Evolutionary conservation across 139 green algal species (phyloP).

Genomic region (Chlorella ohadii): DNA sequence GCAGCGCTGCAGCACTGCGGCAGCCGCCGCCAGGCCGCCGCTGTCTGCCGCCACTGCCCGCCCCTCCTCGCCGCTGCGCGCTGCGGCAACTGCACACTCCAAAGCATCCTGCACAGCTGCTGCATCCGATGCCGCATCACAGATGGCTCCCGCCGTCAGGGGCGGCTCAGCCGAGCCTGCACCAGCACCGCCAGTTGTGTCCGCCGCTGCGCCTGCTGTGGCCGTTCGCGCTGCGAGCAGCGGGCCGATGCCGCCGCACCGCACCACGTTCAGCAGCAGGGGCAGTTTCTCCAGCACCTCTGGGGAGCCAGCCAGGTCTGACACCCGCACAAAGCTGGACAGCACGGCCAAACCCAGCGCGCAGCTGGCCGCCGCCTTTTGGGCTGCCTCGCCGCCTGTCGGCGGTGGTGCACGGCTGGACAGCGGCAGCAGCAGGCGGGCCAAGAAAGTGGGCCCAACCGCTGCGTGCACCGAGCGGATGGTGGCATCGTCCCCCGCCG

Average conservation of each 20-base stretch:
- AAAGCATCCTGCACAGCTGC: conserved; percentile 58
- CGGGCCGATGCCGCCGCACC: conserved; percentile 39
- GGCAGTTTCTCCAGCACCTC: conserved; percentile 54
- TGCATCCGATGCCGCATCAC: not conserved
- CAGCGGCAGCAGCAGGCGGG: conserved; percentile 74
- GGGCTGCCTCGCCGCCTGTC: not conserved
- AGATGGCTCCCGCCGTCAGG: not conserved
- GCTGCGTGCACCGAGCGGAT: conserved; percentile 55
- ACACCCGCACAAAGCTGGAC: conserved; percentile 50
- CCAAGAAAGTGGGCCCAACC: conserved; percentile 66
- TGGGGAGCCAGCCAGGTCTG: conserved; percentile 46
- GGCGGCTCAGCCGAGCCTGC: not conserved
- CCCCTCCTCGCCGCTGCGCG: conserved; percentile 8
- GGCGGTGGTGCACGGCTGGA: not conserved
- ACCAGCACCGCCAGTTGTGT: too few species aligned
- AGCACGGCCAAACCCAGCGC: conserved; percentile 62
- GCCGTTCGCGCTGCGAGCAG: conserved; percentile 7
- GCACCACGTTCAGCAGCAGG: conserved; percentile 57
- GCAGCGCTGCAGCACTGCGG: conserved; percentile 10
- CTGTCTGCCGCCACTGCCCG: conserved; percentile 21
- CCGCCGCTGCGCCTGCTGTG: not conserved
- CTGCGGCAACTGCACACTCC: conserved; percentile 57
- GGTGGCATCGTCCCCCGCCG: conserved; percentile 40
- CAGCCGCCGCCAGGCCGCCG: conserved; percentile 27
- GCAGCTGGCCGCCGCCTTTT: conserved; percentile 33